Conservation (phyloP, 1,139 yeast species). For the Arxiozyma heterogenica region DNA sequence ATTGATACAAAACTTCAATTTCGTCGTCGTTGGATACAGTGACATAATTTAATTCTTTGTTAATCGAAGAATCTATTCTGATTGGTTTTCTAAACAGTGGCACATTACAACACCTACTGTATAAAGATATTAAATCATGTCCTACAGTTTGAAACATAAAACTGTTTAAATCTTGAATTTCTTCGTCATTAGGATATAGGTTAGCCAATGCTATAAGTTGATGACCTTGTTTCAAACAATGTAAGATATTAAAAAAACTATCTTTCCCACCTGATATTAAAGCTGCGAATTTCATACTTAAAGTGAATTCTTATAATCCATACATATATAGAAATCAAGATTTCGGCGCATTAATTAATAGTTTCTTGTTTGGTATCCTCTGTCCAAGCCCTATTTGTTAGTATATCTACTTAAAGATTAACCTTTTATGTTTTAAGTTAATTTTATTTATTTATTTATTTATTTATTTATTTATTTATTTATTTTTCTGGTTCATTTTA, state of each 20-base stretch:
- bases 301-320: too few species aligned
- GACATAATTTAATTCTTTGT: slow-evolving; percentile 60
- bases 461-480: too few species aligned
- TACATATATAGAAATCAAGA: background rate
- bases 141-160: slow-evolving; percentile 99
- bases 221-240: slow-evolving; percentile 76
- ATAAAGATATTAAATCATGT: slow-evolving; percentile 60
- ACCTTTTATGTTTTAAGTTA: too few species aligned
- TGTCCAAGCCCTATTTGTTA: too few species aligned
- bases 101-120: slow-evolving; percentile 61
- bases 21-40: slow-evolving; percentile 58
- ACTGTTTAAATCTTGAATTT: slow-evolving; percentile 67
- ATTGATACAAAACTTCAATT: slow-evolving; percentile 62
- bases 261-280: slow-evolving; percentile 94
- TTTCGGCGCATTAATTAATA: too few species aligned
- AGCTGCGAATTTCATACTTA: slow-evolving; percentile 77
- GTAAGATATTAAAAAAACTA: slow-evolving; percentile 80
- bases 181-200: slow-evolving; percentile 49
- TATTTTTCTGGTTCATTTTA: too few species aligned
- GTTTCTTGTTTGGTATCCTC: background rate
- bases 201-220: slow-evolving; percentile 79
- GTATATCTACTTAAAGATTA: too few species aligned
- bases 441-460: too few species aligned
- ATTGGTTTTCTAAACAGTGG: slow-evolving; percentile 74
- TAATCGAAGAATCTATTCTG: slow-evolving; percentile 46